Evolutionary conservation across 2,329 filamentous ascomycete species (phyloP).

Genomic region (Aspergillus floridensis): DNA sequence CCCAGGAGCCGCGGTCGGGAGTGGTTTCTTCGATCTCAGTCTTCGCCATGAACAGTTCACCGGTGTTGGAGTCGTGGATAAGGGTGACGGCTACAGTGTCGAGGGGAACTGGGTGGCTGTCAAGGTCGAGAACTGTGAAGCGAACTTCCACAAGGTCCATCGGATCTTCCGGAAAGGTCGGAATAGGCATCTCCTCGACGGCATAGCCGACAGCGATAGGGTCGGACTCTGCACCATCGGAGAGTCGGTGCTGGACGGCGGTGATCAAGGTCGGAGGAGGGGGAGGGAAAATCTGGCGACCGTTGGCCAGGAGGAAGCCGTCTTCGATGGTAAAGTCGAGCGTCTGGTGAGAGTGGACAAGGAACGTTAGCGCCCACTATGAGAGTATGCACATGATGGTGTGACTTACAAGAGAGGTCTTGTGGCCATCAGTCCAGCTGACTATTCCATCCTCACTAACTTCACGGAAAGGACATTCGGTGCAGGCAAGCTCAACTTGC

Average conservation of each 20-base stretch:
- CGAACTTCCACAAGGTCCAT: conserved; percentile 39
- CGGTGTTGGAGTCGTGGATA: conserved; percentile 32
- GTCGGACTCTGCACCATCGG: conserved; percentile 37
- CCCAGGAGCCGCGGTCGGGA: conserved; percentile 40
- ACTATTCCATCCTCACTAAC: conserved; percentile 27
- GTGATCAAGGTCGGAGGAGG: conserved; percentile 30
- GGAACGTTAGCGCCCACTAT: background rate
- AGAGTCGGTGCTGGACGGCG: conserved; percentile 34
- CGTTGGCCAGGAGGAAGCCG: conserved; percentile 37
- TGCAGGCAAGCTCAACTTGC: conserved; percentile 34
- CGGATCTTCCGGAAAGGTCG: conserved; percentile 29
- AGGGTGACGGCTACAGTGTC: conserved; percentile 43
- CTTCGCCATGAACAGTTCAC: conserved; percentile 38
- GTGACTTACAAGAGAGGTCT: conserved; percentile 37
- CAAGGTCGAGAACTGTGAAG: conserved; percentile 47
- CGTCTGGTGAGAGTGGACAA: conserved; percentile 22
- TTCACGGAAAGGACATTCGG: conserved; percentile 41
- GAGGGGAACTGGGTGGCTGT: conserved; percentile 43
- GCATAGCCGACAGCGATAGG: conserved; percentile 44
- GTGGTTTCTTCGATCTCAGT: conserved; percentile 39
- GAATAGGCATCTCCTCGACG: conserved; percentile 38
- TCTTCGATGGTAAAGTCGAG: conserved; percentile 38
- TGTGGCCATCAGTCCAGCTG: conserved; percentile 35
- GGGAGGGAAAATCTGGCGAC: conserved; percentile 40
- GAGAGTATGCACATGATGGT: background rate